These are phyloP conservation scores for Microcos paniculata DNA, from an alignment of 345 rosid species.

Conservation along the genomic window DNA sequence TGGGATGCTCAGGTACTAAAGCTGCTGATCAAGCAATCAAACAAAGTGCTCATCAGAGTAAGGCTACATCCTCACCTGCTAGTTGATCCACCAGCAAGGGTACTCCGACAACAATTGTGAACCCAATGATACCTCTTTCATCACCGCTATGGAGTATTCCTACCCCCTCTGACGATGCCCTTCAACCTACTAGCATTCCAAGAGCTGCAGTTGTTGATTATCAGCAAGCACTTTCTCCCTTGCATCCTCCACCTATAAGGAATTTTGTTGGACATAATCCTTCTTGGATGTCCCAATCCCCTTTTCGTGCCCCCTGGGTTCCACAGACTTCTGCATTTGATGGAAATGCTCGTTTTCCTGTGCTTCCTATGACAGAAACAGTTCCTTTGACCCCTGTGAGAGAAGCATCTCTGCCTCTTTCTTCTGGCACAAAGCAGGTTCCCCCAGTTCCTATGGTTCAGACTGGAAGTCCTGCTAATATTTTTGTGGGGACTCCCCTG, in stretches of 20 bases:
- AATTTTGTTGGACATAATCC: conserved; percentile 61
- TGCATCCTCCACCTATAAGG: conserved; percentile 56
- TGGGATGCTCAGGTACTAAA: conserved; percentile 36
- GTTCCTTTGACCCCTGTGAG: conserved; percentile 57
- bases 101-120: conserved; percentile 44
- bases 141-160: conserved; percentile 85
- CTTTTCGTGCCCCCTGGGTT: conserved; percentile 68
- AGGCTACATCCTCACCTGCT: conserved; percentile 48
- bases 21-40: conserved; percentile 52
- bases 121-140: conserved; percentile 63
- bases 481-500: conserved; percentile 40
- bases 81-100: conserved; percentile 55
- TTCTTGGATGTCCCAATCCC: conserved; percentile 78
- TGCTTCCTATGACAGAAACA: conserved; percentile 54
- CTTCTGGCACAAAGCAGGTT: conserved; percentile 49
- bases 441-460: conserved; percentile 33
- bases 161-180: conserved; percentile 52
- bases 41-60: conserved; percentile 43
- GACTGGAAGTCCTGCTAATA: conserved; percentile 41
- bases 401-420: conserved; percentile 49
- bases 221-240: conserved; percentile 62
- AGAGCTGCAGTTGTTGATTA: conserved; percentile 60
- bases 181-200: conserved; percentile 56
- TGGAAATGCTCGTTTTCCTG: conserved; percentile 52
- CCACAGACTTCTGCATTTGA: conserved; percentile 65